Evolutionary conservation across 1,284 basidiomycete genomes (phyloP), one percentile per base, ranked within the genome.

Genomic region (Apiotrichum veenhuisii): DNA sequence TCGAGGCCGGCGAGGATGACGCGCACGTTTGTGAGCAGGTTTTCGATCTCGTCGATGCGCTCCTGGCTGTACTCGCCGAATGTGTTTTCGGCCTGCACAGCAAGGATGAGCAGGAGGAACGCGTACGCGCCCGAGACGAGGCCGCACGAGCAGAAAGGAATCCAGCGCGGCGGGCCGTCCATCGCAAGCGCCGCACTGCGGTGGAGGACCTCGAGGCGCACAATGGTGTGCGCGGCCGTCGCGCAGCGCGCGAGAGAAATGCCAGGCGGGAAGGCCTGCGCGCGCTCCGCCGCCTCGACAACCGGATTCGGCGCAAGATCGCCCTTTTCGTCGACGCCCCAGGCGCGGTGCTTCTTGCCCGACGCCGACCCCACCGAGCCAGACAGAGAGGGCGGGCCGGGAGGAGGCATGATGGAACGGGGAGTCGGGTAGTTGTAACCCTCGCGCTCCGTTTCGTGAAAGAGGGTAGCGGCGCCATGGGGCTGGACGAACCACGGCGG

Each of bases 111-210:
- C 3, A 78, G 66, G 17, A 78, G 59, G 67, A 77, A 77, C 0
- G 76, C 70, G 58, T 75, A 77, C 4, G 73, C 74, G 10, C 71
- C 71, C 5, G 74, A 71, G 27, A 77, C 71, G 11, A 78, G 65
- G 26, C 75, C 77, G 50, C 77, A 78, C 2, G 75, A 70, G 62
- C 77, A 78, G 67, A 77, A 77, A 2, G 77, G 77, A 26, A 77
- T 60, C 74, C 74, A 76, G 60, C 71, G 73, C 42, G 74, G 76
- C 17, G 68, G 70, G 50, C 33, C 41, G 37, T 51, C 71, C 61
- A 76, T 57, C 10, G 76, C 75, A 26, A 77, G 71, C 5, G 69
- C 65, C 1, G 77, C 76, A 36, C 66, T 66, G 54, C 75, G 70
- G 62, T 78, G 77, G 22, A 77, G 58, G 2, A 77, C 71, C 52